Evolutionary conservation across 331 rosid genomes (phyloP), one percentile per base, ranked within the genome.

Genomic region (Phaseolus coccineus): DNA sequence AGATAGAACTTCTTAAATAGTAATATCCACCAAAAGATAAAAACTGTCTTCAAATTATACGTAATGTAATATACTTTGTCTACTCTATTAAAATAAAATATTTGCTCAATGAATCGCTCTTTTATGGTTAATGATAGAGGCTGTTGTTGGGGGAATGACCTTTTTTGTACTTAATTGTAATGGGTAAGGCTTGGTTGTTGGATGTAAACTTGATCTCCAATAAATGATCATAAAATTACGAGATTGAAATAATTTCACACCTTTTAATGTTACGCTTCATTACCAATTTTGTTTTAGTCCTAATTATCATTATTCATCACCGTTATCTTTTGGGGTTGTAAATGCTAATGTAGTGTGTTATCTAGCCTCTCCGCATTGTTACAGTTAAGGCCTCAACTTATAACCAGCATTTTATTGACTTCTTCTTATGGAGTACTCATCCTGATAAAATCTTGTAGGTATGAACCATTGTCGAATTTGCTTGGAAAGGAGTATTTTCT

Each of bases 401-500:
- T 44, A 24, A 5, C 15, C 71, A 52, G 63, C 76, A 53, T 74
- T 14, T 75, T 75, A 61, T 3, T 51, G 55, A 69, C 5, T 74
- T 51, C 63, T 37, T 57, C 59, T 39, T 71, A 46, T 50, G 51
- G 67, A 65, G 71, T 78, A 70, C 71, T 33, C 47, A 27, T 30
- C 52, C 14, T 46, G 25, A 80, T 58, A 48, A 37, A 71, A 57
- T 80, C 56, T 68, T 87, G 79, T 90, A 96, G 99, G 99, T 96
- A 83, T 69, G 99, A 96, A 81, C 97, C 98, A 31, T 84, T 90
- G 28, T 84, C 88, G 8, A 19, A 75, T 90, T 85, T 96, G 90
- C 99, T 96, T 44, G 99, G 99, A 71, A 91, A 79, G 69, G 99
- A 96, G 86, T 96, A 96, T 81, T 96, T 96, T 75, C 87, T 96